Evolutionary conservation across 805 yeast genomes (phyloP).

Genomic region (Wickerhamiella alocasiicola): DNA sequence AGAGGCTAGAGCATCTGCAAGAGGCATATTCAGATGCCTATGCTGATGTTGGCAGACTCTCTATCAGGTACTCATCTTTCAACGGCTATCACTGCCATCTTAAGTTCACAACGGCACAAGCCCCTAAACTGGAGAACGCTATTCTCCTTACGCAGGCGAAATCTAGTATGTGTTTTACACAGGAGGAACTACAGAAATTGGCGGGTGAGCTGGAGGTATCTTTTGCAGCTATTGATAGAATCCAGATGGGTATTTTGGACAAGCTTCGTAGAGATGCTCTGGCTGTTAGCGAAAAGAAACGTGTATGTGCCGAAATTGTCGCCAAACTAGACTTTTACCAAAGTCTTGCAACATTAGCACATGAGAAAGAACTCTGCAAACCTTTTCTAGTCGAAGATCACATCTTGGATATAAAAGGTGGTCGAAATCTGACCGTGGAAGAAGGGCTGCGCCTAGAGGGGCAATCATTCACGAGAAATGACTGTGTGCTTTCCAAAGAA

Average conservation of each 20-base stretch:
- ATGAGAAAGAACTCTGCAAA: constrained; percentile 51
- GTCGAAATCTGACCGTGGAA: constrained; percentile 83
- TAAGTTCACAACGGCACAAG: not conserved
- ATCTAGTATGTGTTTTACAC: not conserved
- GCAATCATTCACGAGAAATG: constrained; percentile 37
- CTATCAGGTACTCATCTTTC: not conserved
- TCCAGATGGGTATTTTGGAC: constrained; percentile 44
- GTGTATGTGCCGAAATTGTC: constrained; percentile 38
- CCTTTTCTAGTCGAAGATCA: constrained; percentile 48
- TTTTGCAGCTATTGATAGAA: constrained; percentile 36
- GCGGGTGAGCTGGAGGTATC: constrained; percentile 37
- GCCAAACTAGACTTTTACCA: constrained; percentile 62
- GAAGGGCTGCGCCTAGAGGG: constrained; percentile 44
- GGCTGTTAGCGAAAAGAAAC: constrained; percentile 33
- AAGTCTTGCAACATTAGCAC: constrained; percentile 60
- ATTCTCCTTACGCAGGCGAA: not conserved
- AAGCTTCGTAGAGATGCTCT: constrained; percentile 38
- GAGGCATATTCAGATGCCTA: too few species aligned
- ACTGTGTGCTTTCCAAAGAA: constrained; percentile 26
- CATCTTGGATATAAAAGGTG: constrained; percentile 41
- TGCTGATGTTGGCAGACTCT: not conserved
- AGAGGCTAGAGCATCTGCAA: too few species aligned
- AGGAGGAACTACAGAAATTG: constrained; percentile 26
- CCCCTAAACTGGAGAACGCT: not conserved
- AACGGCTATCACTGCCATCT: constrained; percentile 4